phyloP scores from a whole-genome alignment of 2,329 filamentous ascomycete species.

The Aspergillus viridinutans region DNA sequence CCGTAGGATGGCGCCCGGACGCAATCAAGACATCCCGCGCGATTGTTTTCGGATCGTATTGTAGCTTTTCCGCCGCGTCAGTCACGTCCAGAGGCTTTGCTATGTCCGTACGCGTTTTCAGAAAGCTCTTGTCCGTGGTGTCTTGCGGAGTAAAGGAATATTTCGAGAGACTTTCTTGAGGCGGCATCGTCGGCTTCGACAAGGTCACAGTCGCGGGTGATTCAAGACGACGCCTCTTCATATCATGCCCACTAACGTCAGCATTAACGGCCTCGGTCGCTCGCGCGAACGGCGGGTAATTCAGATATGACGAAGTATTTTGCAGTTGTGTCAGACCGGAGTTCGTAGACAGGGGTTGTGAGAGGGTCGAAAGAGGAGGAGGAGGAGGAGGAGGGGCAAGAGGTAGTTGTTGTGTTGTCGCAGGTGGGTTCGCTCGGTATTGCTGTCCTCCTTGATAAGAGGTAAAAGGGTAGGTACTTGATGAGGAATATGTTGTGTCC shows the following conservation, averaged over 20 bases:
- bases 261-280: background rate
- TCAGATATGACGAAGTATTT: background rate
- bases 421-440: background rate
- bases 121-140: constrained; percentile 11
- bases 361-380: background rate
- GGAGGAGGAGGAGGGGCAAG: background rate
- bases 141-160: constrained; percentile 9
- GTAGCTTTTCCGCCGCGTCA: constrained; percentile 42
- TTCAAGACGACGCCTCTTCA: constrained; percentile 14
- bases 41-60: constrained; percentile 59
- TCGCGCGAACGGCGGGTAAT: background rate
- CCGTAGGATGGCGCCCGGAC: constrained; percentile 57
- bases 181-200: background rate
- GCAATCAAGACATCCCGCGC: constrained; percentile 61
- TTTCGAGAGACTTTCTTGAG: constrained; percentile 2
- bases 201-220: background rate
- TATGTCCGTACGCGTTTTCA: constrained; percentile 33
- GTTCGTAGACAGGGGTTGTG: background rate
- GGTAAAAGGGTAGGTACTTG: background rate
- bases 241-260: background rate
- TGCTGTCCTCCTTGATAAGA: background rate
- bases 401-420: background rate
- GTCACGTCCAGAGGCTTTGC: constrained; percentile 42
- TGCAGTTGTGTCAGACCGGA: background rate
- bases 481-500: background rate